These are phyloP conservation scores for Epichloe elymi DNA, from an alignment of 2,329 filamentous ascomycete genomes.

Conservation along the genomic window DNA sequence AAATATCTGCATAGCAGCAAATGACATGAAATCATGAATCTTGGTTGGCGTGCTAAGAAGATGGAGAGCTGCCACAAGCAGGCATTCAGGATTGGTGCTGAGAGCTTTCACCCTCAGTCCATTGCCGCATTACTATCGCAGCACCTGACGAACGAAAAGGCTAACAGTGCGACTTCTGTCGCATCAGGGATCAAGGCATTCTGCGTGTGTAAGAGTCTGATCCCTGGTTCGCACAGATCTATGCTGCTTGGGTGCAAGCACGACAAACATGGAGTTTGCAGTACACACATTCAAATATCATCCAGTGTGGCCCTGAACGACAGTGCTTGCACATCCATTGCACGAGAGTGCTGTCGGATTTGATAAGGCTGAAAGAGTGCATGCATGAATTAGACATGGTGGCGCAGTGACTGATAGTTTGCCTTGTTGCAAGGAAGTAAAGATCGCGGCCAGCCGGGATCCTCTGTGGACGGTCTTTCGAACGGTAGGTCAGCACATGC, in stretches of 20 bases:
- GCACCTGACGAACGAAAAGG: no score
- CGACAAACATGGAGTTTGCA: conserved; percentile 55
- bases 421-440: not conserved
- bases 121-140: no score
- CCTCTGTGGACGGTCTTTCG: not conserved
- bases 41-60: no score
- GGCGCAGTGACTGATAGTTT: not conserved
- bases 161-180: not conserved
- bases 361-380: conserved; percentile 53
- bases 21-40: not conserved
- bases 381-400: conserved; percentile 42
- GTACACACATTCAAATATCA: conserved; percentile 56
- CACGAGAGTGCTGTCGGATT: conserved; percentile 51
- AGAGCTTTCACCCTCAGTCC: no score
- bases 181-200: not conserved
- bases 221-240: not conserved
- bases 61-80: not conserved
- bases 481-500: not conserved
- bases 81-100: no score
- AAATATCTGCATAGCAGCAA: not conserved
- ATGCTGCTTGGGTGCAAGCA: conserved; percentile 34
- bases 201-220: not conserved
- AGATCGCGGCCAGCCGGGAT: not conserved
- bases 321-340: conserved; percentile 55
- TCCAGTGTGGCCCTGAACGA: conserved; percentile 51